Evolutionary conservation across 2,329 filamentous ascomycete species (phyloP).

Genomic region (Sporothrix globosa): DNA sequence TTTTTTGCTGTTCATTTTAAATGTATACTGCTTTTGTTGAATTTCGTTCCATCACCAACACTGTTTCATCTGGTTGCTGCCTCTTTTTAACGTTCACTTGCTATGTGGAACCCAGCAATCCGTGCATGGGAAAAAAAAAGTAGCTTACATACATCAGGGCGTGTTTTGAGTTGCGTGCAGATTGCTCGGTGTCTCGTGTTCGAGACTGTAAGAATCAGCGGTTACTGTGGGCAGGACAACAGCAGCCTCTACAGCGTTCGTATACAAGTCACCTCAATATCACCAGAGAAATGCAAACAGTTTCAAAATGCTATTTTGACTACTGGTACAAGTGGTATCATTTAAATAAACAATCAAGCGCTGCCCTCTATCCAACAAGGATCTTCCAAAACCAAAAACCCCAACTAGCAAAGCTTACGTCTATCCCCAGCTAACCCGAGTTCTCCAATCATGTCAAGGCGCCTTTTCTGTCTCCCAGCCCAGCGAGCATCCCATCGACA

Average conservation of each 20-base stretch:
- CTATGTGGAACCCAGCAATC: no score
- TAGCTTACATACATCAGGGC: no score
- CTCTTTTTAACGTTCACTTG: no score
- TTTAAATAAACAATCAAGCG: slow-evolving; percentile 3
- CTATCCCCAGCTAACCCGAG: neutral
- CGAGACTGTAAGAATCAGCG: no score
- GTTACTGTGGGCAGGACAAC: no score
- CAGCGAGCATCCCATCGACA: no score
- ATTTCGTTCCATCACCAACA: neutral
- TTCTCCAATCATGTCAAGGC: neutral
- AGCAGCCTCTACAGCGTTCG: no score
- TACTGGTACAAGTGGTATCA: slow-evolving; percentile 25
- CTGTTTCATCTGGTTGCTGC: neutral
- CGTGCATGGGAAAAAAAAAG: no score
- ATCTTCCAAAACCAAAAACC: no score
- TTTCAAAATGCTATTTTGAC: neutral
- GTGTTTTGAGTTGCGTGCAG: no score
- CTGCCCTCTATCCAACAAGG: neutral
- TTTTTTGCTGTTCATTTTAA: neutral
- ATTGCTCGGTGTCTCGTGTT: no score
- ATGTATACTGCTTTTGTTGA: neutral
- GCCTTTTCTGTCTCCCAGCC: neutral
- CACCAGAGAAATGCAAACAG: neutral
- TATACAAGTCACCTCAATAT: no score
- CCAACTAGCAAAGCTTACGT: neutral